Evolutionary conservation across 192 early-diverging fungal species (phyloP).

Genomic region (Tieghemiomyces parasiticus): DNA sequence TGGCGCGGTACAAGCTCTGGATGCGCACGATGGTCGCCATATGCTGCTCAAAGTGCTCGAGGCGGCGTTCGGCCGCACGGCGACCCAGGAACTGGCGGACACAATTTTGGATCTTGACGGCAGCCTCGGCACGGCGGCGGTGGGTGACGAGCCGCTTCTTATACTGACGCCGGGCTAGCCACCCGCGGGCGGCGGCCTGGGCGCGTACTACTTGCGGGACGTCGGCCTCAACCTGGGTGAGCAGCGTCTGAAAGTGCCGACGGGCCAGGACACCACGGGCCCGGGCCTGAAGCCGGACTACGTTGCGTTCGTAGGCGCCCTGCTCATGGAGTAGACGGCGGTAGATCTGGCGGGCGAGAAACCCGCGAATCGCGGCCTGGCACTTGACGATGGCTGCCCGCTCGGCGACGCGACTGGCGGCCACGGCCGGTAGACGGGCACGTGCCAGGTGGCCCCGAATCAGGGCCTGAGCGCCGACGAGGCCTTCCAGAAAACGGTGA

Average conservation of each 20-base stretch:
- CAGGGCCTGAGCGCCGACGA: conserved; percentile 22
- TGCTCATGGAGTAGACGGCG: not conserved
- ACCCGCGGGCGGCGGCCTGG: conserved; percentile 53
- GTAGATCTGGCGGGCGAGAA: conserved; percentile 18
- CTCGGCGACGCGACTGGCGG: conserved; percentile 2
- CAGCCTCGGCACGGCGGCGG: conserved; percentile 45
- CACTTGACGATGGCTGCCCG: conserved; percentile 10
- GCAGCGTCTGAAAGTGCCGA: conserved; percentile 19
- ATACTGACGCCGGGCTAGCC: conserved; percentile 42
- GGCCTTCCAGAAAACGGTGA: conserved; percentile 19
- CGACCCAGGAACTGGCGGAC: conserved; percentile 13
- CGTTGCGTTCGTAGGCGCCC: not conserved
- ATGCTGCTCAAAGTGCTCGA: conserved; percentile 2
- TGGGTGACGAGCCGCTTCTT: conserved; percentile 39
- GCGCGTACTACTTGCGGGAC: conserved; percentile 20
- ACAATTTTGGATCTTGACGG: conserved; percentile 63
- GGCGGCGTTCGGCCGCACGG: not conserved
- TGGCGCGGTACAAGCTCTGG: conserved; percentile 45
- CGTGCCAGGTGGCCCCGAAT: conserved; percentile 24
- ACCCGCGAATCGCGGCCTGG: conserved; percentile 15
- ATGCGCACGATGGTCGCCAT: conserved; percentile 10
- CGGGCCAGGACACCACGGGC: conserved; percentile 27
- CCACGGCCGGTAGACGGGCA: conserved; percentile 2
- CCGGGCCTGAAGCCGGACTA: conserved; percentile 27
- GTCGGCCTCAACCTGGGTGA: conserved; percentile 19